A percentile compares a stretch with the other conserved stretches of the same genome.
Conservation (phyloP, 2,329 filamentous ascomycete genomes). For the Rhinocladiella similis region DNA sequence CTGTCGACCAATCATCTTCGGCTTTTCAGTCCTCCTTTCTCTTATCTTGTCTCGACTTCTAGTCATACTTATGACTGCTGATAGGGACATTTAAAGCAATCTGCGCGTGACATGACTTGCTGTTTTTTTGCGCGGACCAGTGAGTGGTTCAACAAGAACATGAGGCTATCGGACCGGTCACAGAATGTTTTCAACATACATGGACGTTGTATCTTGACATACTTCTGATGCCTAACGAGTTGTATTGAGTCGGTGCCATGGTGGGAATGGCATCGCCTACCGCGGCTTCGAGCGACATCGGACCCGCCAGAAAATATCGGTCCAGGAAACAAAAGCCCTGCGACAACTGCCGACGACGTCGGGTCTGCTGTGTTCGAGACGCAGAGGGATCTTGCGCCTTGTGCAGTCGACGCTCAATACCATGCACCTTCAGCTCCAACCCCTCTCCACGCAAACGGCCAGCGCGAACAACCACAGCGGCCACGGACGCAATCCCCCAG, state of each 20-base stretch:
- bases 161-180: too few relatives aligned
- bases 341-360: constrained; percentile 17
- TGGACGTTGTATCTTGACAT: too few relatives aligned
- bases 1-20: too few relatives aligned
- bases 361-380: constrained; percentile 18
- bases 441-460: constrained; percentile 15
- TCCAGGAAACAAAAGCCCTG: constrained; percentile 19
- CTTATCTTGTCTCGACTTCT: too few relatives aligned
- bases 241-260: too few relatives aligned
- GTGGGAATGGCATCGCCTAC: neutral
- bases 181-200: too few relatives aligned
- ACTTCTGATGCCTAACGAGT: neutral
- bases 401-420: constrained; percentile 18
- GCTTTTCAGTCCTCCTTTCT: too few relatives aligned
- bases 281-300: neutral
- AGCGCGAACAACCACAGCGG: neutral
- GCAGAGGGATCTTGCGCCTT: constrained; percentile 18
- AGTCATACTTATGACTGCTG: too few relatives aligned
- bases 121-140: too few relatives aligned
- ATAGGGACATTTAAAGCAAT: too few relatives aligned
- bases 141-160: too few relatives aligned
- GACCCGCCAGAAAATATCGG: constrained; percentile 18
- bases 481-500: neutral
- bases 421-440: constrained; percentile 20
- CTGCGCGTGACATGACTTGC: too few relatives aligned